These are phyloP conservation scores for Elongisporangium anandrum DNA, from an alignment of 352 stramenopile genomes.

Conservation along the genomic window DNA sequence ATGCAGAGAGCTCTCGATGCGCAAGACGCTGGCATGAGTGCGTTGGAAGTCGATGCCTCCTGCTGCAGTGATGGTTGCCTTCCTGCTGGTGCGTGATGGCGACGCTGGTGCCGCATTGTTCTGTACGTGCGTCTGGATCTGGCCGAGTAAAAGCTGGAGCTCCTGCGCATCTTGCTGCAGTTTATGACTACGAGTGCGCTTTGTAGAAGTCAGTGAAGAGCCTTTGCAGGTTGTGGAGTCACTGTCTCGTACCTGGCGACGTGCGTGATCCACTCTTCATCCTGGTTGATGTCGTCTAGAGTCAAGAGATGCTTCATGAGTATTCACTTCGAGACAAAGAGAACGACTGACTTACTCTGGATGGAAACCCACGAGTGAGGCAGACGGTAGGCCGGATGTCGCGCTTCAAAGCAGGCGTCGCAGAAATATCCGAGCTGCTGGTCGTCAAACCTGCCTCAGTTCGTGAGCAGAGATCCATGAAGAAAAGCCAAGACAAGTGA, in stretches of 20 bases:
- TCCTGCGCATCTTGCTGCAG: slow-evolving; percentile 63
- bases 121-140: slow-evolving; percentile 38
- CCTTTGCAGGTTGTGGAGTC: background rate
- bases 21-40: slow-evolving; percentile 25
- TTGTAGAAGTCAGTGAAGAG: background rate
- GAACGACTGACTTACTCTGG: too few relatives aligned
- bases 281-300: slow-evolving; percentile 49
- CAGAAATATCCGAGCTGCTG: slow-evolving; percentile 55
- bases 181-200: slow-evolving; percentile 32
- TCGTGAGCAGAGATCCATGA: background rate
- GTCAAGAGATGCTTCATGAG: too few relatives aligned
- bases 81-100: background rate
- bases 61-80: background rate
- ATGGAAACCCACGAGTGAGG: slow-evolving; percentile 45
- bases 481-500: background rate
- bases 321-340: too few relatives aligned
- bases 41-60: slow-evolving; percentile 38
- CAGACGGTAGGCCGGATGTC: slow-evolving; percentile 51
- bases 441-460: slow-evolving; percentile 43
- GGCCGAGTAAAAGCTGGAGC: slow-evolving; percentile 41
- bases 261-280: slow-evolving; percentile 61
- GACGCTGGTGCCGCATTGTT: background rate
- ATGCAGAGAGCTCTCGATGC: slow-evolving; percentile 37
- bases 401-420: slow-evolving; percentile 51
- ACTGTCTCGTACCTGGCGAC: slow-evolving; percentile 33